phyloP scores from a whole-genome alignment of 441 rosid species.

The Manihot esculenta region DNA sequence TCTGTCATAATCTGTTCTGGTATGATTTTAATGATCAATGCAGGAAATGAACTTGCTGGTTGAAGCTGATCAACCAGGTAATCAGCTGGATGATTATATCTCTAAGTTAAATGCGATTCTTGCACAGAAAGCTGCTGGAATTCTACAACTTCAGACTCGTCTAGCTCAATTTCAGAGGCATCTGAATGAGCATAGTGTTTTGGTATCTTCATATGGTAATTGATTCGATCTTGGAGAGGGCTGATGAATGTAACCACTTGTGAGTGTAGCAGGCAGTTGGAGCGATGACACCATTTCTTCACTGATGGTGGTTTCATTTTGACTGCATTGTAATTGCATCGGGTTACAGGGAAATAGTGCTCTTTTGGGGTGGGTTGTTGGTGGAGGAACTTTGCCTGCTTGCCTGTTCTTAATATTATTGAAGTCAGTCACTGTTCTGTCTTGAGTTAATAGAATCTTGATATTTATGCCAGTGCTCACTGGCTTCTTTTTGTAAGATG shows the following conservation, averaged over 20 bases:
- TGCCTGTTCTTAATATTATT: neutral
- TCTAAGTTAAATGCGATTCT: constrained; percentile 64
- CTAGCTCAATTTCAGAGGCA: constrained; percentile 79
- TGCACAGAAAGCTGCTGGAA: constrained; percentile 78
- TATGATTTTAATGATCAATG: constrained; percentile 12
- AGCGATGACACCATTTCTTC: neutral
- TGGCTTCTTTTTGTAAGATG: constrained; percentile 11
- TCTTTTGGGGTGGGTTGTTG: constrained; percentile 1
- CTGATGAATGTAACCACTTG: constrained; percentile 2
- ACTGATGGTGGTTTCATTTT: neutral
- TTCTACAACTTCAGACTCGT: constrained; percentile 59
- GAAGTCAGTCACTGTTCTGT: constrained; percentile 19
- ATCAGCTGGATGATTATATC: constrained; percentile 75
- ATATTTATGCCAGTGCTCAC: neutral
- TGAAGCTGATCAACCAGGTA: constrained; percentile 85
- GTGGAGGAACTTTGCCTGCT: constrained; percentile 15
- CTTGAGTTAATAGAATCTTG: constrained; percentile 12
- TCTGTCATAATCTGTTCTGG: neutral
- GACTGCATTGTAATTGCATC: constrained; percentile 1
- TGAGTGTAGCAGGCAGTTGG: neutral
- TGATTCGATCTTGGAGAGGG: constrained; percentile 22
- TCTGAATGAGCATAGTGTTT: constrained; percentile 69
- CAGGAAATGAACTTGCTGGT: constrained; percentile 79
- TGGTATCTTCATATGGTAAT: constrained; percentile 52
- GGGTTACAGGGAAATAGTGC: neutral